Percentiles rank a stretch among this genome's conserved stretches.
Evolutionary conservation across 1,284 basidiomycete genomes (phyloP).

Genomic region (Puccinia polysora): DNA sequence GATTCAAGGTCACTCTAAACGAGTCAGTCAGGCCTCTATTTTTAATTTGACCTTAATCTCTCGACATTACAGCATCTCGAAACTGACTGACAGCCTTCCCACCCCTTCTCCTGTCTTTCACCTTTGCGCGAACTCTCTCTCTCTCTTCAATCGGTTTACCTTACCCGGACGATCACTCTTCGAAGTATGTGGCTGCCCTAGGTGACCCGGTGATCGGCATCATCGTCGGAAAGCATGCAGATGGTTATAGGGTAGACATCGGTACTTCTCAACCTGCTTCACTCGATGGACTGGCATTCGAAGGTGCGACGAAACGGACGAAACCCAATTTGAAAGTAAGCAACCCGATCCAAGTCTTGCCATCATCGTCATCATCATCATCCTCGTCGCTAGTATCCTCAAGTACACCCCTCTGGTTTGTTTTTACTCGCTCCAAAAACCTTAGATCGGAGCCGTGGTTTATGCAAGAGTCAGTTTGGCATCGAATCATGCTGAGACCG

Average conservation of each 20-base stretch:
- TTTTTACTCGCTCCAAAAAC: neutral
- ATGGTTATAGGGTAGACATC: constrained; percentile 76
- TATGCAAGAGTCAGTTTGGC: constrained; percentile 78
- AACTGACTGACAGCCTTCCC: neutral
- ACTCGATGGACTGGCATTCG: constrained; percentile 74
- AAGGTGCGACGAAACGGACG: constrained; percentile 76
- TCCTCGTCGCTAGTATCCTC: neutral
- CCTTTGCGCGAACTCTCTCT: neutral
- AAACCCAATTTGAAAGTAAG: constrained; percentile 73
- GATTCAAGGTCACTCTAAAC: constrained; percentile 34
- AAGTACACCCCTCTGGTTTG: neutral
- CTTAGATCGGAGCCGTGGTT: constrained; percentile 69
- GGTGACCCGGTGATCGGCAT: constrained; percentile 75
- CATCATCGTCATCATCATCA: neutral
- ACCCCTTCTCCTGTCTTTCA: neutral
- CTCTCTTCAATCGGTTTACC: too few relatives aligned
- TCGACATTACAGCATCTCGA: neutral
- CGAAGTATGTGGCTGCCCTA: constrained; percentile 72
- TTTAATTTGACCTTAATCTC: neutral
- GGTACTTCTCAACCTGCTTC: constrained; percentile 70
- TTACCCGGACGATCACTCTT: too few relatives aligned
- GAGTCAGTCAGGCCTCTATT: neutral
- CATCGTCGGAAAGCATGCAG: constrained; percentile 66
- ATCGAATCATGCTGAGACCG: constrained; percentile 82
- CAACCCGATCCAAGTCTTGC: too few relatives aligned